A percentile compares a stretch with the other conserved stretches of the same genome.
phyloP scores from a whole-genome alignment of 306 rosid species.

The Hylodesmum podocarpum region DNA sequence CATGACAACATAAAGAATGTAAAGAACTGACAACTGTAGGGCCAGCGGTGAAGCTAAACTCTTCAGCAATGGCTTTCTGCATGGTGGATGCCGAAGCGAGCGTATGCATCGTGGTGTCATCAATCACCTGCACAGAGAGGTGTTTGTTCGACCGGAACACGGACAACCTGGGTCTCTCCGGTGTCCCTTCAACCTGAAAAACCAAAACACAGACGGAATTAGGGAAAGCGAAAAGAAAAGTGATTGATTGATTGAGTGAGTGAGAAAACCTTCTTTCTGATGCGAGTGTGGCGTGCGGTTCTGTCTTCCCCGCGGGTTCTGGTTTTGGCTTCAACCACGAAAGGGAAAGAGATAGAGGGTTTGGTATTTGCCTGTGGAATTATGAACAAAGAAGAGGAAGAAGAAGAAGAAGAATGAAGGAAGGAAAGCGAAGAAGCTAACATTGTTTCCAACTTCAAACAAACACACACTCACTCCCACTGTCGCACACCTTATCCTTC shows the following conservation, averaged over 20 bases:
- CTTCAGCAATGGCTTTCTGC: slow-evolving; percentile 80
- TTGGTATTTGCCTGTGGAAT: slow-evolving; percentile 19
- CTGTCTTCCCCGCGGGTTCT: slow-evolving; percentile 62
- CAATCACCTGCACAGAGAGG: slow-evolving; percentile 90
- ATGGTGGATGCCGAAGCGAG: slow-evolving; percentile 91
- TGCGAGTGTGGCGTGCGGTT: slow-evolving; percentile 68
- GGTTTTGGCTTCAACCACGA: slow-evolving; percentile 53
- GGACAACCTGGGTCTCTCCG: slow-evolving; percentile 89
- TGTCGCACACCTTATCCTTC: slow-evolving; percentile 49
- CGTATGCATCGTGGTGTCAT: slow-evolving; percentile 90
- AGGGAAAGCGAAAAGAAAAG: background rate
- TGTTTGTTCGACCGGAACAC: slow-evolving; percentile 97
- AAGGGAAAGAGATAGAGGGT: slow-evolving; percentile 23
- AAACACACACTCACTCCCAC: background rate
- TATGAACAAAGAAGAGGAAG: slow-evolving; percentile 25
- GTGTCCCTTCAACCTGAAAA: slow-evolving; percentile 86
- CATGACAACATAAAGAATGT: too few species aligned
- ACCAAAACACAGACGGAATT: background rate
- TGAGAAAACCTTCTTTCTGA: slow-evolving; percentile 37
- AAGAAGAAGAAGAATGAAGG: slow-evolving; percentile 41
- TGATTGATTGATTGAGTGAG: background rate
- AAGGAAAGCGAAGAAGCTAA: slow-evolving; percentile 42
- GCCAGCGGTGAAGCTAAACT: slow-evolving; percentile 66
- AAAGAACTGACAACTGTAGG: slow-evolving; percentile 78
- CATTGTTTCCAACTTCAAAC: slow-evolving; percentile 28